These are phyloP conservation scores for Sugiyamaella smithiae DNA, from an alignment of 805 yeast species.

Conservation along the genomic window DNA sequence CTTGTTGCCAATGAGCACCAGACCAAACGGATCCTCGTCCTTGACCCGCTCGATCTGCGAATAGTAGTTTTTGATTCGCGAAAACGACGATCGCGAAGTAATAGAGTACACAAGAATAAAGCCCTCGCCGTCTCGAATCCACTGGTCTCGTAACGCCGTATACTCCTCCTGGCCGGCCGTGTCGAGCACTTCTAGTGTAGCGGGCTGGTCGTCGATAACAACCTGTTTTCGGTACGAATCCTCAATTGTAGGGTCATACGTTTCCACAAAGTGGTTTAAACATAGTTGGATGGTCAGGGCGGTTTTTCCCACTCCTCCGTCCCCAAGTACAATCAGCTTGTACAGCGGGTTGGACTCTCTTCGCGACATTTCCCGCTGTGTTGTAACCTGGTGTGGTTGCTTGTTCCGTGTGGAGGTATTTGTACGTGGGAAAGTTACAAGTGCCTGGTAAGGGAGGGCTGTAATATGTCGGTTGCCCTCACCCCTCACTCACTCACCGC, in stretches of 20 bases:
- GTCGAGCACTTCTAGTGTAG: constrained; percentile 80
- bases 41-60: constrained; percentile 78
- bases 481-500: not conserved
- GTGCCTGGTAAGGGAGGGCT: constrained; percentile 2
- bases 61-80: constrained; percentile 75
- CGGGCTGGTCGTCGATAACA: constrained; percentile 72
- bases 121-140: constrained; percentile 94
- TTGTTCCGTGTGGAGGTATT: not conserved
- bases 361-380: constrained; percentile 14
- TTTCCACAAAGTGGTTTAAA: constrained; percentile 93
- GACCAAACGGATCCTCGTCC: constrained; percentile 53
- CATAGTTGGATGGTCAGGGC: constrained; percentile 83
- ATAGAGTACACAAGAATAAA: constrained; percentile 85
- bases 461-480: not conserved
- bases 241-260: constrained; percentile 97
- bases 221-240: constrained; percentile 67
- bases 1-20: constrained; percentile 91
- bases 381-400: not conserved
- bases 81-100: constrained; percentile 79
- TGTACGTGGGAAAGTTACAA: constrained; percentile 1
- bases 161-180: constrained; percentile 93
- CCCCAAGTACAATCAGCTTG: constrained; percentile 94
- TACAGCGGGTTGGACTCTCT: constrained; percentile 41
- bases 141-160: constrained; percentile 71
- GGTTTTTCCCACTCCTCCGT: constrained; percentile 98